phyloP scores from a whole-genome alignment of 768 basidiomycete species.

The Mycena galopus region DNA sequence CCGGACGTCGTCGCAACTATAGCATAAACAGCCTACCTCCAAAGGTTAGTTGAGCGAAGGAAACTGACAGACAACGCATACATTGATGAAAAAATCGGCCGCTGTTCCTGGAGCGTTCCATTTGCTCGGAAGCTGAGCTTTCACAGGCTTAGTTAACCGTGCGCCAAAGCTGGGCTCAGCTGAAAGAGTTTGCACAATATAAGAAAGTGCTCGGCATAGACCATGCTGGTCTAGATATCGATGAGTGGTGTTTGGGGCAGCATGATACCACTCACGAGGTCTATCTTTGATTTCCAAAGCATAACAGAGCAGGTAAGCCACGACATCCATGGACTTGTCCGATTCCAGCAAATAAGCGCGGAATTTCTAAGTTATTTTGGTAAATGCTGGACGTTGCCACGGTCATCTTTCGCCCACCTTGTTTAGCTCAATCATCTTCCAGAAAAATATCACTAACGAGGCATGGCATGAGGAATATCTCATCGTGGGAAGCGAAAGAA shows the following conservation, averaged over 20 bases:
- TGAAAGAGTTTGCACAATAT: constrained; percentile 92
- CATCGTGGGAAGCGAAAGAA: not conserved
- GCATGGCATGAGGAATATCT: constrained; percentile 18
- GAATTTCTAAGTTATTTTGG: constrained; percentile 78
- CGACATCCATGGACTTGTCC: constrained; percentile 81
- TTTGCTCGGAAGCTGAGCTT: constrained; percentile 77
- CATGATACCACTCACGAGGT: constrained; percentile 70
- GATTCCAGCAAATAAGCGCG: constrained; percentile 84
- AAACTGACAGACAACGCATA: constrained; percentile 50
- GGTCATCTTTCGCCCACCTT: constrained; percentile 65
- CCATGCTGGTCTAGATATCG: constrained; percentile 85
- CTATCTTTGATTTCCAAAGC: constrained; percentile 94
- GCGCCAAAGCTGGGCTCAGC: constrained; percentile 84
- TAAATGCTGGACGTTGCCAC: not conserved
- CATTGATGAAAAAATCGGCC: constrained; percentile 91
- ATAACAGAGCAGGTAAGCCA: constrained; percentile 85
- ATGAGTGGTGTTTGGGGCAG: not conserved
- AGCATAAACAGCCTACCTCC: constrained; percentile 83
- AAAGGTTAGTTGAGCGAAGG: constrained; percentile 14
- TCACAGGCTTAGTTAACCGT: constrained; percentile 76
- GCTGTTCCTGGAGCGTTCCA: constrained; percentile 81
- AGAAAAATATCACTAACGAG: constrained; percentile 77
- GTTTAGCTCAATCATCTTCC: constrained; percentile 94
- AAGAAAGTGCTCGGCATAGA: constrained; percentile 88
- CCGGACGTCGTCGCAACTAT: constrained; percentile 93